Evolutionary conservation across 2,329 filamentous ascomycete species (phyloP).

Genomic region (Penicillium sclerotiorum): DNA sequence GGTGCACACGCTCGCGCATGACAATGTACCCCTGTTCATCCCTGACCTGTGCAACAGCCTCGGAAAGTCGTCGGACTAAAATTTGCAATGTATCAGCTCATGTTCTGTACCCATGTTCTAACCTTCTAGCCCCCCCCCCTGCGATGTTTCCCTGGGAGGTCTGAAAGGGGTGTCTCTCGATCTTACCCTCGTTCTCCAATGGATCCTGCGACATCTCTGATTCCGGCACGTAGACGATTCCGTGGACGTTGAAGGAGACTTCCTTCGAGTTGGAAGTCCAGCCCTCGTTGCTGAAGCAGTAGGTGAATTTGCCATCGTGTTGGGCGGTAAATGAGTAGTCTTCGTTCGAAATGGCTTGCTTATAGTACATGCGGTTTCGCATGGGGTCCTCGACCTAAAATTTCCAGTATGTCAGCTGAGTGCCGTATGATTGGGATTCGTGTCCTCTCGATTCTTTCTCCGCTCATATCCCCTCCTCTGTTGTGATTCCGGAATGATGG

Average conservation of each 20-base stretch:
- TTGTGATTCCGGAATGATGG: not conserved
- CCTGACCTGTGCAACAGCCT: constrained; percentile 88
- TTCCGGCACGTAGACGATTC: constrained; percentile 95
- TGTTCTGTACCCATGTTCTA: not conserved
- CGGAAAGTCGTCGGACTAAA: constrained; percentile 77
- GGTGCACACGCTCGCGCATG: constrained; percentile 89
- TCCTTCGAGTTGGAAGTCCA: constrained; percentile 97
- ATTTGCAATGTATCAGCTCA: constrained; percentile 5
- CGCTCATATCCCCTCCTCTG: not conserved
- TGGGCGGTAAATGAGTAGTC: constrained; percentile 89
- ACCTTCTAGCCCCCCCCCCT: too few species aligned
- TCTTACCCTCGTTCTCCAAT: constrained; percentile 81
- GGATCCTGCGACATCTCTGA: constrained; percentile 81
- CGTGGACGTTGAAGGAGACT: constrained; percentile 98
- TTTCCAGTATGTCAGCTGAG: constrained; percentile 12
- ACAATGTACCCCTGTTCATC: constrained; percentile 98
- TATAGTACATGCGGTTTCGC: constrained; percentile 74
- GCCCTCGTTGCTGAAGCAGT: constrained; percentile 99
- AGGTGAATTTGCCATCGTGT: constrained; percentile 84
- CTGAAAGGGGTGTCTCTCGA: not conserved
- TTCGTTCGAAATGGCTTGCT: constrained; percentile 81
- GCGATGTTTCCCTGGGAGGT: not conserved
- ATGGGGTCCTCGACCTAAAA: constrained; percentile 75
- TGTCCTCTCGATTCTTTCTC: too few species aligned
- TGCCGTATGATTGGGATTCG: too few species aligned